phyloP scores from a whole-genome alignment of 2,329 filamentous ascomycete genomes.

The Talaromyces sp. region DNA sequence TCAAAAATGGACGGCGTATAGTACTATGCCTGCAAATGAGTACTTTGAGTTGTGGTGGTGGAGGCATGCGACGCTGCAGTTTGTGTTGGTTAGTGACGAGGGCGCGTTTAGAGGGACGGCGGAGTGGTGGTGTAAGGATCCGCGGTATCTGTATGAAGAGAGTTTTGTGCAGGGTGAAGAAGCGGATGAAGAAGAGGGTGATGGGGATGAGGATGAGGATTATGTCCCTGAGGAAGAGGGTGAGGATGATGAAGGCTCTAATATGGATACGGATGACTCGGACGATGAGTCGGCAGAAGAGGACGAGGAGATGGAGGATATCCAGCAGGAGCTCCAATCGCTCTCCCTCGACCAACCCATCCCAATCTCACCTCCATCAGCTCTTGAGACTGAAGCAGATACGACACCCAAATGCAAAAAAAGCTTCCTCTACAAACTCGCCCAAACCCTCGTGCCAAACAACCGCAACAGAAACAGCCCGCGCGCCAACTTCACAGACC shows the following conservation, averaged over 20 bases:
- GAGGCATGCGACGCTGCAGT: slow-evolving; percentile 9
- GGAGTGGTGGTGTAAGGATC: slow-evolving; percentile 8
- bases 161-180: slow-evolving; percentile 7
- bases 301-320: background rate
- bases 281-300: background rate
- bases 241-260: background rate
- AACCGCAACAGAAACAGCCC: too few relatives aligned
- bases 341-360: background rate
- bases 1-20: slow-evolving; percentile 9
- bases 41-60: slow-evolving; percentile 16
- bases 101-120: background rate
- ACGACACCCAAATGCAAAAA: background rate
- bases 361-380: background rate
- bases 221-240: background rate
- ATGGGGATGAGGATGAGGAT: slow-evolving; percentile 4
- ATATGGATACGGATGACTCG: background rate
- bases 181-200: background rate
- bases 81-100: background rate
- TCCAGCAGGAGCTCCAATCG: background rate
- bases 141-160: slow-evolving; percentile 13
- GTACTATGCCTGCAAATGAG: slow-evolving; percentile 4
- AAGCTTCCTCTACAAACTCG: slow-evolving; percentile 9
- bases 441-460: background rate
- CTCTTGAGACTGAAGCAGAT: background rate
- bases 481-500: background rate